Evolutionary conservation across 345 rosid genomes (phyloP).

Genomic region (Acer yangbiense): DNA sequence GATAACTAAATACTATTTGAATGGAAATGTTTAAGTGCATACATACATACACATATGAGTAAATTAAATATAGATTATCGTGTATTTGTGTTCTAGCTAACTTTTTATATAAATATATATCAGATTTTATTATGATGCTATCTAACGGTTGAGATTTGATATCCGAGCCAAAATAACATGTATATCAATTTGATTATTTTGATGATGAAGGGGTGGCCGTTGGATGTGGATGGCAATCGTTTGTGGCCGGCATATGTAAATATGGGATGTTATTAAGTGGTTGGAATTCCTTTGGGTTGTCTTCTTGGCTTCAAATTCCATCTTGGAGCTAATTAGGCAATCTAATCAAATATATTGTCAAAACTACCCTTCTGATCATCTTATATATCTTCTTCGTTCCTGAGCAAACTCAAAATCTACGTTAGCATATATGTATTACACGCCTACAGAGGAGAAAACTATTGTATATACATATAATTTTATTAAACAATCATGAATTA

Average conservation of each 20-base stretch:
- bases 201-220: constrained; percentile 61
- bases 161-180: background rate
- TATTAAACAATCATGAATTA: background rate
- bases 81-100: background rate
- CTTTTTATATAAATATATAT: too few species aligned
- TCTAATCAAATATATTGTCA: background rate
- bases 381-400: background rate
- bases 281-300: constrained; percentile 59
- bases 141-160: too few species aligned
- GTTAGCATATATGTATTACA: too few species aligned
- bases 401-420: constrained; percentile 47
- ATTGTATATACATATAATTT: constrained; percentile 17
- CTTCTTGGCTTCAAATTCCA: constrained; percentile 58
- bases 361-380: background rate
- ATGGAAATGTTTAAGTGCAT: too few species aligned
- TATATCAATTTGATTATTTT: background rate
- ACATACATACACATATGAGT: too few species aligned
- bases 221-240: constrained; percentile 78
- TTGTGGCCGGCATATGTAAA: constrained; percentile 72
- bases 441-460: too few species aligned
- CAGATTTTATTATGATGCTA: too few species aligned
- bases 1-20: too few species aligned
- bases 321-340: constrained; percentile 51
- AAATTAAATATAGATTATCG: too few species aligned
- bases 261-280: constrained; percentile 56